Conservation (phyloP, 148 eudicot genomes). For the Camellia sinensis region DNA sequence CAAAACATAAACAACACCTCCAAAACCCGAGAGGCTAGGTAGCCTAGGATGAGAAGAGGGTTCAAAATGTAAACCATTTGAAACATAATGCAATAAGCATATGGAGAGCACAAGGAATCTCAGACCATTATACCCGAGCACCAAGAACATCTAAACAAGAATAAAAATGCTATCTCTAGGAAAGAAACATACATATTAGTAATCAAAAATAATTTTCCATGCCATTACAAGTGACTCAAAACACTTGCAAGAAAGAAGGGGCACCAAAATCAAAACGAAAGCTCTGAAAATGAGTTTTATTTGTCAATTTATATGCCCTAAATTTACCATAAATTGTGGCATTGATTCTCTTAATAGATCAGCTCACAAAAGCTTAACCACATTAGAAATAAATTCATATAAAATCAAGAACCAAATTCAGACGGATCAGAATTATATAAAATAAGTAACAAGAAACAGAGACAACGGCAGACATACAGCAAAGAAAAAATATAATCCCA, state of each 20-base stretch:
- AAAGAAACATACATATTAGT: neutral
- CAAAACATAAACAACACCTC: no score
- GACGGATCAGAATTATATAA: neutral
- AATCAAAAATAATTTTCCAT: neutral
- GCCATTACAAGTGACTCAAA: neutral
- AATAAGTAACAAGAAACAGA: neutral
- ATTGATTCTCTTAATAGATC: neutral
- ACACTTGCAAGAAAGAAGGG: neutral
- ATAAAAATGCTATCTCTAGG: neutral
- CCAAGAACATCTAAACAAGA: neutral
- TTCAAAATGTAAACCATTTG: neutral
- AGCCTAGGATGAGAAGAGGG: no score
- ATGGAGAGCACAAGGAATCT: neutral
- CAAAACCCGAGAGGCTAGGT: no score
- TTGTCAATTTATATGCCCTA: neutral
- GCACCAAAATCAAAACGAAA: neutral
- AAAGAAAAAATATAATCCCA: neutral
- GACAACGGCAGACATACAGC: no score
- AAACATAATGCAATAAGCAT: neutral
- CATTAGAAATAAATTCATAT: neutral
- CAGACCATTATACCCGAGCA: neutral
- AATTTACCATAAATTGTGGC: neutral
- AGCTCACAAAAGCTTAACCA: neutral
- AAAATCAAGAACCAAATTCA: slow-evolving; percentile 5
- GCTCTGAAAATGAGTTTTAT: neutral